A percentile compares a stretch with the other conserved stretches of the same genome.
Evolutionary conservation across 805 yeast species (phyloP).

Genomic region (Ogataea sp.): DNA sequence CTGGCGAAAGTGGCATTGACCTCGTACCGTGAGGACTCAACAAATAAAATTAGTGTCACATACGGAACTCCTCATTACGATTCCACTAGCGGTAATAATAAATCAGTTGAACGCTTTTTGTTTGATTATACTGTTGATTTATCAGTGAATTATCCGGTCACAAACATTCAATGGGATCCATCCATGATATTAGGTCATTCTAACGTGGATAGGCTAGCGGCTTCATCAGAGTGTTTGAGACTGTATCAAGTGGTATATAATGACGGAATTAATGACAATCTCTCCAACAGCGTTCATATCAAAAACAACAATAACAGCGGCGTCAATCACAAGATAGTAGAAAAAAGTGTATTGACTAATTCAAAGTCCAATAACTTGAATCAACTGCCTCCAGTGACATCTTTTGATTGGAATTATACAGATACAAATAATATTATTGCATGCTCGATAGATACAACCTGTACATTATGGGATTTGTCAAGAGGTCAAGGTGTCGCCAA

Average conservation of each 20-base stretch:
- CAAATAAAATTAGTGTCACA: conserved; percentile 54
- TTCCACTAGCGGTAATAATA: conserved; percentile 9
- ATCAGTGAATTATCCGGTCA: conserved; percentile 57
- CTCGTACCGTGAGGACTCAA: conserved; percentile 73
- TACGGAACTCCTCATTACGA: conserved; percentile 25
- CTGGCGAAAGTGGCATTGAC: conserved; percentile 53
- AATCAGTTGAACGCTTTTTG: conserved; percentile 25
- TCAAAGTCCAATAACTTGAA: conserved; percentile 37
- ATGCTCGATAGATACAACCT: conserved; percentile 89
- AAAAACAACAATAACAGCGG: conserved; percentile 1
- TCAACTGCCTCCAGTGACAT: conserved; percentile 79
- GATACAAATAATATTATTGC: conserved; percentile 72
- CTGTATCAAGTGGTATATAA: conserved; percentile 25
- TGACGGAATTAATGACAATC: conserved; percentile 2
- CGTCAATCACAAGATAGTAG: conserved; percentile 17
- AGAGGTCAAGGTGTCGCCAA: conserved; percentile 59
- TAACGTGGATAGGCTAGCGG: conserved; percentile 42
- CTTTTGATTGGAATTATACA: conserved; percentile 84
- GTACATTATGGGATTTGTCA: conserved; percentile 88
- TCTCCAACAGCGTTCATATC: neutral
- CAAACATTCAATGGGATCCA: conserved; percentile 71
- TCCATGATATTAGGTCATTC: conserved; percentile 21
- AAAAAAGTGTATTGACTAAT: conserved; percentile 31
- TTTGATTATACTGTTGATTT: conserved; percentile 44
- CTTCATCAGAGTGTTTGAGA: conserved; percentile 66